A percentile compares a stretch with the other conserved stretches of the same genome.
phyloP scores from a whole-genome alignment of 2,329 filamentous ascomycete genomes.

The Hymenoscyphus linearis region DNA sequence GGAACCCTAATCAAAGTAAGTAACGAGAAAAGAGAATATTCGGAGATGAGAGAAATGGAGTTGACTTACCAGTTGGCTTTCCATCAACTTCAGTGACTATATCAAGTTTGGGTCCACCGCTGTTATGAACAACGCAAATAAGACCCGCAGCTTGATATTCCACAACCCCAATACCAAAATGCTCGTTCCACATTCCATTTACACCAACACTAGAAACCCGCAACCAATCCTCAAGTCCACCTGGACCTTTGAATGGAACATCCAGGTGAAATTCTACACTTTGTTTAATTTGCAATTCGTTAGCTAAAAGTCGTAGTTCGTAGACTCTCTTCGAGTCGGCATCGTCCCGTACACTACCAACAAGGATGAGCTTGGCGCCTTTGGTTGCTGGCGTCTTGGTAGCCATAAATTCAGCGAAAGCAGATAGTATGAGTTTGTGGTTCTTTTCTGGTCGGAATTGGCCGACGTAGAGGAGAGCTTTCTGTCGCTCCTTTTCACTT shows the following conservation, averaged over 20 bases:
- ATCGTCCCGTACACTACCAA: slow-evolving; percentile 88
- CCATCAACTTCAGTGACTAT: slow-evolving; percentile 82
- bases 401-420: slow-evolving; percentile 74
- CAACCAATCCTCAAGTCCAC: slow-evolving; percentile 71
- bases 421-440: slow-evolving; percentile 77
- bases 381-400: slow-evolving; percentile 45
- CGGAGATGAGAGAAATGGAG: not conserved
- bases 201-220: slow-evolving; percentile 75
- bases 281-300: slow-evolving; percentile 80
- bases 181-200: slow-evolving; percentile 99
- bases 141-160: slow-evolving; percentile 96
- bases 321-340: slow-evolving; percentile 80
- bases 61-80: slow-evolving; percentile 62
- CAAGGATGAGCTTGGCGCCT: slow-evolving; percentile 67
- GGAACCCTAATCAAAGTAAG: slow-evolving; percentile 58
- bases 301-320: slow-evolving; percentile 76
- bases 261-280: slow-evolving; percentile 84
- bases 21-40: not conserved
- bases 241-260: slow-evolving; percentile 66
- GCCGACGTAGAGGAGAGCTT: slow-evolving; percentile 82
- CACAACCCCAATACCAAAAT: slow-evolving; percentile 97
- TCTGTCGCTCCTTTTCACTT: slow-evolving; percentile 65
- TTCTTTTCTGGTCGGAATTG: slow-evolving; percentile 98
- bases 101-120: slow-evolving; percentile 86
- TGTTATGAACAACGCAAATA: slow-evolving; percentile 88